Conservation (phyloP, 73 alveolate genomes). For the Tetrahymena borealis region DNA sequence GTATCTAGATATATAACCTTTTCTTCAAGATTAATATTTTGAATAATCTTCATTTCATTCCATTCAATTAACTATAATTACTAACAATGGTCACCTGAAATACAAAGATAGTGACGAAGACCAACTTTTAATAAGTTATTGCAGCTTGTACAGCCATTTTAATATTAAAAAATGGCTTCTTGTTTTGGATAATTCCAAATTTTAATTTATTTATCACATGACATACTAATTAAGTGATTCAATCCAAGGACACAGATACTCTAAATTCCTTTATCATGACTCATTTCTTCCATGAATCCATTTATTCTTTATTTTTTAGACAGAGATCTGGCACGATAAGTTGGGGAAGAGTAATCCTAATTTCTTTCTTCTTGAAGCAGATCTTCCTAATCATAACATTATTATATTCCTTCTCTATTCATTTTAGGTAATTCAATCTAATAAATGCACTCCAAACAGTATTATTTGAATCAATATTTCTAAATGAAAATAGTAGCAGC, state of each 20-base stretch:
- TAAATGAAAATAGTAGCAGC: no score
- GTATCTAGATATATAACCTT: background rate
- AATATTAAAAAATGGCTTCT: background rate
- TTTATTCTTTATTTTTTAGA: background rate
- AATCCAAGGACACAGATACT: background rate
- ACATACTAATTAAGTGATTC: background rate
- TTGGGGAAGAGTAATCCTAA: background rate
- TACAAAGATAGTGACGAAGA: background rate
- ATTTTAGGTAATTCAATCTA: no score
- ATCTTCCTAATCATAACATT: background rate
- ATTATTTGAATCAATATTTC: no score
- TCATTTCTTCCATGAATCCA: background rate
- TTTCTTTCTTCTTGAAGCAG: background rate
- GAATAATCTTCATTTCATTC: background rate
- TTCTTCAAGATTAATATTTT: background rate
- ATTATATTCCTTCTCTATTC: no score
- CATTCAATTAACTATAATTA: background rate
- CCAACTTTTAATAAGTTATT: background rate
- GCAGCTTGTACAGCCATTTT: background rate
- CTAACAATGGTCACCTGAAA: background rate
- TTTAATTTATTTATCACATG: background rate
- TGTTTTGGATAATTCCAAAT: background rate
- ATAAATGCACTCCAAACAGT: no score
- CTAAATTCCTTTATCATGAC: background rate
- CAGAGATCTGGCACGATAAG: background rate